Conservation (phyloP, 169 alveolate species). For the Cryptosporidium sp. region DNA sequence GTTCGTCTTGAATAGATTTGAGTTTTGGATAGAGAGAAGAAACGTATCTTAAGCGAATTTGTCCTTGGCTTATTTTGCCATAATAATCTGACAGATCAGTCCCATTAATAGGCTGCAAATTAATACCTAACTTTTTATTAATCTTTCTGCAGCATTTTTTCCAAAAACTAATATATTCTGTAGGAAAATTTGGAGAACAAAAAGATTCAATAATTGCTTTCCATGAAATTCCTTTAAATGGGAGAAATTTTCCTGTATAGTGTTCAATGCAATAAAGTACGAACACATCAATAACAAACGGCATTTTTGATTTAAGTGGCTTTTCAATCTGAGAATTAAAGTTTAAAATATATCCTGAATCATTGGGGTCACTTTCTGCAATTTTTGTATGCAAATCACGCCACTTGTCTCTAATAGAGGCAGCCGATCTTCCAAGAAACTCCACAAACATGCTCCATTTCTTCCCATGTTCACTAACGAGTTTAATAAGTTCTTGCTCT, state of each 20-base stretch:
- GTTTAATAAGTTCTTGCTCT: constrained; percentile 59
- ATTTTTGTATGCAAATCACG: constrained; percentile 63
- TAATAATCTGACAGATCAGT: constrained; percentile 18
- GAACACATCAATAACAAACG: constrained; percentile 43
- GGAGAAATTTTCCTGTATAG: constrained; percentile 62
- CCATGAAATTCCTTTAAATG: constrained; percentile 67
- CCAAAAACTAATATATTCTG: constrained; percentile 46
- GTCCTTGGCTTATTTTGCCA: constrained; percentile 61
- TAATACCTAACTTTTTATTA: constrained; percentile 7
- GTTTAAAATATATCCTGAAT: neutral
- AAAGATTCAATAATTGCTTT: constrained; percentile 49
- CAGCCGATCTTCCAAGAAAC: constrained; percentile 72
- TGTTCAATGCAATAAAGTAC: constrained; percentile 66
- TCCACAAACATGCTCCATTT: constrained; percentile 71
- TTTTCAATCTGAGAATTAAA: neutral
- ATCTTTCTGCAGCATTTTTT: constrained; percentile 44
- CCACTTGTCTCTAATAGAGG: constrained; percentile 73
- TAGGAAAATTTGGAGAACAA: constrained; percentile 42
- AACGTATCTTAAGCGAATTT: constrained; percentile 54
- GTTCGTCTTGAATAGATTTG: constrained; percentile 30
- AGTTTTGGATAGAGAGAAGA: constrained; percentile 63
- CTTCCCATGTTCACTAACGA: constrained; percentile 48
- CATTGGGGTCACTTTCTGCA: neutral
- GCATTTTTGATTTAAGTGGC: constrained; percentile 55
- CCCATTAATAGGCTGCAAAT: constrained; percentile 4